These are phyloP conservation scores for Tripterygium wilfordii DNA, from an alignment of 177 flowering plant species.

Conservation along the genomic window DNA sequence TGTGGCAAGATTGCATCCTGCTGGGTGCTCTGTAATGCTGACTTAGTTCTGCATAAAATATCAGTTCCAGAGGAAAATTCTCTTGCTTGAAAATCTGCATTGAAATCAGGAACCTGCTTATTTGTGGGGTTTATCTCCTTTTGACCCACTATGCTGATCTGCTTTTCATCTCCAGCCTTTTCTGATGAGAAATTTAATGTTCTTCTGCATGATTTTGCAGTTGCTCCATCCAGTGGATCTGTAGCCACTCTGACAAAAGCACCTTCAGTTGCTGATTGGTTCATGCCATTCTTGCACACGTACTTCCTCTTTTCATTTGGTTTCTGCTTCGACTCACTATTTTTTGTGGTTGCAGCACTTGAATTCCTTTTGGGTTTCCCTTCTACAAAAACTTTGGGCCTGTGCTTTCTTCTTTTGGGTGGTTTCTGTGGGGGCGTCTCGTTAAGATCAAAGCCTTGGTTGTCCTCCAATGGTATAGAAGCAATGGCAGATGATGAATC, in stretches of 20 bases:
- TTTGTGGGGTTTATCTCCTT: constrained; percentile 8
- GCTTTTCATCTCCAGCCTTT: constrained; percentile 10
- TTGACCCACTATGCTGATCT: constrained; percentile 5
- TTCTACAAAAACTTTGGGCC: constrained; percentile 54
- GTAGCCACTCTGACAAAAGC: constrained; percentile 5
- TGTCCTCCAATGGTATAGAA: constrained; percentile 12
- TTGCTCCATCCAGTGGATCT: constrained; percentile 1
- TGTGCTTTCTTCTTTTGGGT: constrained; percentile 45
- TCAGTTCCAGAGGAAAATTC: constrained; percentile 1
- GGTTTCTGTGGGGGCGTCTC: constrained; percentile 46
- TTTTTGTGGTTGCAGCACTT: constrained; percentile 24
- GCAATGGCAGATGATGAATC: constrained; percentile 19
- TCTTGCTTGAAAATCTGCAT: constrained; percentile 10
- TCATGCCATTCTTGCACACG: constrained; percentile 24
- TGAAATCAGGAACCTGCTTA: constrained; percentile 9
- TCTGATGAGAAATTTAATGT: constrained; percentile 35
- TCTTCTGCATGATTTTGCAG: constrained; percentile 33
- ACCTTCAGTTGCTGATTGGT: constrained; percentile 11
- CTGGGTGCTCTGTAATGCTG: constrained; percentile 6
- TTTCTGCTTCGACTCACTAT: constrained; percentile 11
- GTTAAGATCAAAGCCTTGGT: constrained; percentile 34
- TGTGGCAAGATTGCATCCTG: constrained; percentile 6
- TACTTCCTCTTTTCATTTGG: constrained; percentile 39
- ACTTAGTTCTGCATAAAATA: background rate
- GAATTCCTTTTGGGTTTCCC: constrained; percentile 40